phyloP scores from a whole-genome alignment of 257 asterid genomes.

The Fraxinus pennsylvanica region DNA sequence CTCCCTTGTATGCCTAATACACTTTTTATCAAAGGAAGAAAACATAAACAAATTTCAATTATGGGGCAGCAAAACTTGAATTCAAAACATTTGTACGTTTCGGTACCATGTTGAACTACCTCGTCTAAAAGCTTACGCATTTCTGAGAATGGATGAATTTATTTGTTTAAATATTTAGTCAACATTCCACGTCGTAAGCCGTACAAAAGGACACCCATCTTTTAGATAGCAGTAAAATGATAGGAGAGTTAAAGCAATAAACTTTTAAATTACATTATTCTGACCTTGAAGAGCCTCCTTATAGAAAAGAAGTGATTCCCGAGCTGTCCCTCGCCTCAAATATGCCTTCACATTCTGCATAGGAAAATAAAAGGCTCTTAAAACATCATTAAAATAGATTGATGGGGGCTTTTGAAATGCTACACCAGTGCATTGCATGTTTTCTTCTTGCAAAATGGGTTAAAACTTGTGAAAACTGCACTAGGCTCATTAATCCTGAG shows the following conservation, averaged over 20 bases:
- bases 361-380: slow-evolving; percentile 20
- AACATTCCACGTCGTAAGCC: background rate
- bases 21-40: background rate
- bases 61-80: background rate
- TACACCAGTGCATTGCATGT: slow-evolving; percentile 1
- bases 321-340: slow-evolving; percentile 81
- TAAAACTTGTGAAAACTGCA: background rate
- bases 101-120: background rate
- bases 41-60: background rate
- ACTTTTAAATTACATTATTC: slow-evolving; percentile 14
- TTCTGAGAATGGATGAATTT: background rate
- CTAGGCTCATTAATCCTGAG: background rate
- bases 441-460: background rate
- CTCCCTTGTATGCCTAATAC: background rate
- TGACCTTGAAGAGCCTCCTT: slow-evolving; percentile 88
- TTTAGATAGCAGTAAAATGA: background rate
- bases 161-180: background rate
- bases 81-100: background rate
- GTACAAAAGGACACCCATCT: background rate
- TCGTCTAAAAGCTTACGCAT: background rate
- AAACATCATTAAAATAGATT: background rate
- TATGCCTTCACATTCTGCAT: slow-evolving; percentile 79
- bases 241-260: slow-evolving; percentile 1
- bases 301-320: slow-evolving; percentile 62
- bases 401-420: slow-evolving; percentile 4